Percentiles rank a stretch among this genome's conserved stretches.
Evolutionary conservation across 257 asterid genomes (phyloP).

Genomic region (Solanum lycopersicoides): DNA sequence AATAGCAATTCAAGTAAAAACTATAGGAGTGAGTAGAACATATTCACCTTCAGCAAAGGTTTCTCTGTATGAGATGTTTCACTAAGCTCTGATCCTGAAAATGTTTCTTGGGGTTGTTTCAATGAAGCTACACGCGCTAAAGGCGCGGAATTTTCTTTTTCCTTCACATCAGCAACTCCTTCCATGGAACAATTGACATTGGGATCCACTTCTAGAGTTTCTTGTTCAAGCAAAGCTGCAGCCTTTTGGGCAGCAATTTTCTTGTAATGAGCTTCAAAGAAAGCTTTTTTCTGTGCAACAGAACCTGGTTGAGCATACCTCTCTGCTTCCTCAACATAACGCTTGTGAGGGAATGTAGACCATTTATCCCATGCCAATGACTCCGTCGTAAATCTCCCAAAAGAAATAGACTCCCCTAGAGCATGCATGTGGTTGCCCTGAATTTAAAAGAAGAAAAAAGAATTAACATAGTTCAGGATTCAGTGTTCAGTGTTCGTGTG

Average conservation of each 20-base stretch:
- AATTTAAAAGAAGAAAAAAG: background rate
- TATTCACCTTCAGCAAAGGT: slow-evolving; percentile 35
- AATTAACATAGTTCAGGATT: background rate
- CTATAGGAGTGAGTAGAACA: background rate
- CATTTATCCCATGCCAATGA: slow-evolving; percentile 82
- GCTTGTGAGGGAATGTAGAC: slow-evolving; percentile 79
- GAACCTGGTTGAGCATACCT: slow-evolving; percentile 75
- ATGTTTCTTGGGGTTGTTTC: slow-evolving; percentile 8
- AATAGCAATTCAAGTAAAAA: background rate
- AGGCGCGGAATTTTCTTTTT: background rate
- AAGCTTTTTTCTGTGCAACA: slow-evolving; percentile 93
- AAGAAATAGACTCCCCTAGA: slow-evolving; percentile 82
- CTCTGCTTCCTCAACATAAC: slow-evolving; percentile 89
- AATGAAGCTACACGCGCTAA: background rate
- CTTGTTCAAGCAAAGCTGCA: slow-evolving; percentile 58
- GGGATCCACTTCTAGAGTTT: background rate
- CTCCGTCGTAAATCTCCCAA: slow-evolving; percentile 68
- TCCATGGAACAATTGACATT: background rate
- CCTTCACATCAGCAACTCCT: background rate
- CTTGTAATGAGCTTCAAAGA: slow-evolving; percentile 97
- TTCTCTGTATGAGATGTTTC: slow-evolving; percentile 47
- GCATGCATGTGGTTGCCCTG: slow-evolving; percentile 62
- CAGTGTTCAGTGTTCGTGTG: background rate
- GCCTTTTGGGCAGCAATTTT: slow-evolving; percentile 82
- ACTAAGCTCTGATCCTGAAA: slow-evolving; percentile 47